Base-by-base conservation (phyloP, 495 filamentous ascomycete species). In the Cercophora sp. region DNA sequence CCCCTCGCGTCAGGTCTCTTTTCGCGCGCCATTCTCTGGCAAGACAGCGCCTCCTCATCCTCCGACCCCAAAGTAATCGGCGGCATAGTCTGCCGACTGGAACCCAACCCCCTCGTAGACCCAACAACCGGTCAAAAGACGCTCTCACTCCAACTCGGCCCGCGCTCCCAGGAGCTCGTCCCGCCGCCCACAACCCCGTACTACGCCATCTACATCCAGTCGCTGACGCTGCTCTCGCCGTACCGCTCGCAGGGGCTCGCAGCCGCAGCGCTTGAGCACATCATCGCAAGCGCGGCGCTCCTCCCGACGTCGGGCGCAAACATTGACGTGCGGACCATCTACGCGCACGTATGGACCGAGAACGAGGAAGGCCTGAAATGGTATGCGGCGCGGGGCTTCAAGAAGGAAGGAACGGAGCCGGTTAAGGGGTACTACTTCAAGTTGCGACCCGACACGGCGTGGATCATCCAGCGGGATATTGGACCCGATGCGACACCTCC, bases 261-360 rank as follows among this genome's bases (percentile, higher is more conserved):
- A 1, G 79, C 85, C 13, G 81, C 85, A 10, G 75, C 93, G 4
- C 75, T 97, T 11, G 60, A 78, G 64, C 67, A 75, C 59, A 57
- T 94, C 50, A 63, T 82, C 24, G 65, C 65, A 3, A 64, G 67
- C 52, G 72, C 70, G 16, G 48, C 60, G 45, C 20, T 68, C 50
- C 59, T 75, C 53, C 48, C 58, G 6, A 60, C 61, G 22, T 47
- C 66, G 31, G 56, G 63, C 35, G 67, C 56, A 3, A 70, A 70
- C 16, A 77, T 82, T 35, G 70, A 77, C 18, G 69, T 85, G 9
- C 70, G 70, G 18, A 74, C 71, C 11, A 78, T 74, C 9, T 91
- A 88, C 47, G 93, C 93, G 11, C 93, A 98, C 71, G 93, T 97
- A 2, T 96, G 95, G 85, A 89, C 93, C 54, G 83, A 85, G 52